These are phyloP conservation scores for Mucor sp. DNA, from an alignment of 371 early-diverging fungal species.

Conservation along the genomic window DNA sequence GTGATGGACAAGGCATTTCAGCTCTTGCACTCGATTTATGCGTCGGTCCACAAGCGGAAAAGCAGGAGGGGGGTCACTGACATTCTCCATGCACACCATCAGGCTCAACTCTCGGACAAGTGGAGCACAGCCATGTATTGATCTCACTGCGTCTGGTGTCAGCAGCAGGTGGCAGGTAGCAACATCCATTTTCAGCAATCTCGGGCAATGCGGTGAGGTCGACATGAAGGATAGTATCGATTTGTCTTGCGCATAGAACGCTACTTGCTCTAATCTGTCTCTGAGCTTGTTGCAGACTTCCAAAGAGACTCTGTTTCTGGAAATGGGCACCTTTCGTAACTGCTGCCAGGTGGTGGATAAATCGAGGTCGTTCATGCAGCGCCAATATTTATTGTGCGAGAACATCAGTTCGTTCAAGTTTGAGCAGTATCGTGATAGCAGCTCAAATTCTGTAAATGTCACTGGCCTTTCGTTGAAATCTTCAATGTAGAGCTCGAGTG, in stretches of 20 bases:
- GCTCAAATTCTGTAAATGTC: conserved; percentile 22
- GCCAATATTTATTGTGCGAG: not conserved
- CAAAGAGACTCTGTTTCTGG: not conserved
- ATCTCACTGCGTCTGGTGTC: not conserved
- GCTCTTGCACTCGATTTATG: not conserved
- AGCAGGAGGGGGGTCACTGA: not conserved
- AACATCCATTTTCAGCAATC: not conserved
- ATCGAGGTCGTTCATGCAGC: conserved; percentile 5
- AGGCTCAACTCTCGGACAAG: not conserved
- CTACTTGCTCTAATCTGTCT: not conserved
- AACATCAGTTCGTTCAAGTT: conserved; percentile 10
- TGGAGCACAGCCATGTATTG: not conserved
- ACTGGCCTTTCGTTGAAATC: not conserved
- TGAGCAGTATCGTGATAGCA: conserved; percentile 11
- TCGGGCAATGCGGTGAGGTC: not conserved
- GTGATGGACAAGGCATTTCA: not conserved
- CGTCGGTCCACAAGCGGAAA: not conserved
- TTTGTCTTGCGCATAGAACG: not conserved
- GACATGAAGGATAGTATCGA: not conserved
- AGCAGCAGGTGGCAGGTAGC: not conserved
- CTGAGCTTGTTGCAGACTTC: not conserved
- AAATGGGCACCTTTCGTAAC: conserved; percentile 1
- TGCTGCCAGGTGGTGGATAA: conserved; percentile 1
- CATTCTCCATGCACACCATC: not conserved
- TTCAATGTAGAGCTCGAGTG: not conserved